Evolutionary conservation across 176 grass and related monocot species (phyloP), one percentile per base, ranked within the genome.

Genomic region (Neostapfia colusana): DNA sequence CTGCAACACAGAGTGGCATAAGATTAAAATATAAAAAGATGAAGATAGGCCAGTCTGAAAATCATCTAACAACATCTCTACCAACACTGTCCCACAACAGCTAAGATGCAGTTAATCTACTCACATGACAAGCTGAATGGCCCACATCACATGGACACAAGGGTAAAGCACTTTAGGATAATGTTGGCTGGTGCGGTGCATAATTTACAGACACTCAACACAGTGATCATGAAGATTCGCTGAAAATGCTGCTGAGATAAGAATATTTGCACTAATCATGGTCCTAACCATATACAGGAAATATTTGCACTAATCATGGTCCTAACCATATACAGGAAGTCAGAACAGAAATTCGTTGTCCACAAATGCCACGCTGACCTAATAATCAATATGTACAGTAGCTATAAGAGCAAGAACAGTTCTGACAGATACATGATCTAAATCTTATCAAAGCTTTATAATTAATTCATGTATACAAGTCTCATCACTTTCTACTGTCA

Each of bases 1-100:
- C 93, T 97, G 81, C 44, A 82, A 82, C 50, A 63, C 74, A 90
- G 64, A 76, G 82, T 39, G 50, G 85, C 65, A 62, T 62, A 51
- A 80, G 57, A 73, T 65, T n/a, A 87, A 54, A 4, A 48, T 40
- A 40, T 0, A 48, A 16, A 7, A 63, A 67, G 62, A 69, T 65
- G 76, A n/a, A 7, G 0, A 65, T 72, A 38, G 14, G 26, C 4
- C 58, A 10, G 35, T 51, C 64, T 39, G 28, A 69, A 78, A 82
- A 79, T 38, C 25, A 86, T 68, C 3, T 0, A 63, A 59, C 39
- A 48, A 44, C 53, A 78, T 70, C 65, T 70, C 45, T 70, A 70
- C 45, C 56, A 9, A 82, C 31, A 58, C 0, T 65, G 55, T 65
- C 71, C 65, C 77, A 77, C 71, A 76, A 80, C 65, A 88, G 82